Evolutionary conservation across 306 rosid species (phyloP).

Genomic region (cucumber (Cucumis sativus)): DNA sequence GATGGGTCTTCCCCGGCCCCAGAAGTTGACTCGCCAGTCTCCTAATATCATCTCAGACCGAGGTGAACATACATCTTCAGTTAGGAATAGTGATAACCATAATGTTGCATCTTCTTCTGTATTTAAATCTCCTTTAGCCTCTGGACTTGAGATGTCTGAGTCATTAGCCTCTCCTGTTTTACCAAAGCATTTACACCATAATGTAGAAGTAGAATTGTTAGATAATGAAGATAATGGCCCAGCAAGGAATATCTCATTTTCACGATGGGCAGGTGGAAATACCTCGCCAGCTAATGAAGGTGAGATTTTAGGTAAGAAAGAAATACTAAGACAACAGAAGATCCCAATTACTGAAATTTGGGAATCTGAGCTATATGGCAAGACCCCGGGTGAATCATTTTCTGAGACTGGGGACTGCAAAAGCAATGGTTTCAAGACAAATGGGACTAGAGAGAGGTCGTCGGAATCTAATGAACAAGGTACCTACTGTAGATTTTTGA

Average conservation of each 20-base stretch:
- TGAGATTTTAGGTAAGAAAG: conserved; percentile 1
- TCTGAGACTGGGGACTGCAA: conserved; percentile 45
- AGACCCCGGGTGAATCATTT: conserved; percentile 12
- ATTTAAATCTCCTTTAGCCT: conserved; percentile 13
- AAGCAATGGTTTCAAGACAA: conserved; percentile 28
- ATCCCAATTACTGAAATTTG: neutral
- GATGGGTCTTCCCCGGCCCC: conserved; percentile 41
- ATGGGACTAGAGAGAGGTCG: conserved; percentile 22
- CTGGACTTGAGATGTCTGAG: conserved; percentile 8
- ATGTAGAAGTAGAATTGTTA: neutral
- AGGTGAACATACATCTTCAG: conserved; percentile 33
- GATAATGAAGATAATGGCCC: conserved; percentile 17
- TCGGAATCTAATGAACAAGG: conserved; percentile 28
- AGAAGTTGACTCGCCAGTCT: conserved; percentile 38
- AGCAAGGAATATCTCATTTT: conserved; percentile 35
- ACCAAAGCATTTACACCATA: neutral
- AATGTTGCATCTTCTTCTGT: conserved; percentile 16
- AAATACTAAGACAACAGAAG: neutral
- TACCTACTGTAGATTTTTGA: neutral
- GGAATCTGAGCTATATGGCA: neutral
- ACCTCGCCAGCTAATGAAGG: conserved; percentile 15
- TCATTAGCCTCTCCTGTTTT: conserved; percentile 6
- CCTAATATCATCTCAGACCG: conserved; percentile 23
- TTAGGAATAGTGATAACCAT: conserved; percentile 18
- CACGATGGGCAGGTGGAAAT: conserved; percentile 54